Evolutionary conservation across 192 early-diverging fungal species (phyloP).

Genomic region (Mortierella antarctica): DNA sequence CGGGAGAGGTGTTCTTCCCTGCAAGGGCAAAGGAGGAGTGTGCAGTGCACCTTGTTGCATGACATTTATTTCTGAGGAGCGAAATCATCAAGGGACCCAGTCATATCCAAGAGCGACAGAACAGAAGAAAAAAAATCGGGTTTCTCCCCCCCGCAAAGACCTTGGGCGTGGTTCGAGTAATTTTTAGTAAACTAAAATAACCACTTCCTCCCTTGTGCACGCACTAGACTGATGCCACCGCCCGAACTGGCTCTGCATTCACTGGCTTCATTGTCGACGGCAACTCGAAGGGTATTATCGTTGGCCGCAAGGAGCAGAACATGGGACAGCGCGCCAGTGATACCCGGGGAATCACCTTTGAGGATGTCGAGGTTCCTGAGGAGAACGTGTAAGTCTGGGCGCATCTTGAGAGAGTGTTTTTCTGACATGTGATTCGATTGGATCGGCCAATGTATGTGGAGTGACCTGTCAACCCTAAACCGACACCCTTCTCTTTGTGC

Average conservation of each 20-base stretch:
- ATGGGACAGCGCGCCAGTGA: constrained; percentile 96
- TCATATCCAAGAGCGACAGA: constrained; percentile 41
- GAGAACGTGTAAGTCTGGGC: constrained; percentile 68
- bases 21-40: constrained; percentile 4
- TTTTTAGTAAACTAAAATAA: constrained; percentile 2
- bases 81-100: constrained; percentile 10
- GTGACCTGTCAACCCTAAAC: constrained; percentile 7
- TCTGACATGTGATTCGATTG: constrained; percentile 23
- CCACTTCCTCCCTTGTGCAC: not conserved
- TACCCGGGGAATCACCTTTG: constrained; percentile 90
- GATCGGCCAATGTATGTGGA: not conserved
- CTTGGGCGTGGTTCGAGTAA: constrained; percentile 12
- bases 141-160: not conserved
- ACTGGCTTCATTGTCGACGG: constrained; percentile 97
- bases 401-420: not conserved
- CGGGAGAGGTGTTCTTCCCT: too few species aligned
- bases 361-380: constrained; percentile 84
- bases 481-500: not conserved
- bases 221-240: constrained; percentile 75
- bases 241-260: constrained; percentile 87
- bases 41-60: not conserved
- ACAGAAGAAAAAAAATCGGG: not conserved
- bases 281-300: constrained; percentile 87
- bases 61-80: not conserved
- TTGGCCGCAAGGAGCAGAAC: constrained; percentile 96